Conservation (phyloP, 352 stramenopile genomes). For the Globisporangium solare region DNA sequence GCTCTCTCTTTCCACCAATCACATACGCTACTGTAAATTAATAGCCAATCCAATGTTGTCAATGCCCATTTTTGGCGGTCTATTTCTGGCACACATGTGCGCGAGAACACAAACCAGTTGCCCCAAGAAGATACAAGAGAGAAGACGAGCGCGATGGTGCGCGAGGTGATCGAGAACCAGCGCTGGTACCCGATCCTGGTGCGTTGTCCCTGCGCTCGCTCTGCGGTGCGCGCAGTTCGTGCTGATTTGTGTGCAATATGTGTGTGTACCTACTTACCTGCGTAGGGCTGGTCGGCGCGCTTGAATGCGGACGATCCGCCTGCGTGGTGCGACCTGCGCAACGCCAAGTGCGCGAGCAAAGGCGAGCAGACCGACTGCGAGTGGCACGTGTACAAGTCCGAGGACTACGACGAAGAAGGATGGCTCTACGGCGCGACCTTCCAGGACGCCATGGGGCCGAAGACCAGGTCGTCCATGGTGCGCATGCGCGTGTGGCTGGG, state of each 20-base stretch:
- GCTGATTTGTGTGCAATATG: background rate
- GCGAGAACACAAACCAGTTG: no score
- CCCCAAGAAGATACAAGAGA: slow-evolving; percentile 1
- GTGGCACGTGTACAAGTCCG: slow-evolving; percentile 78
- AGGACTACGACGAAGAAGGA: slow-evolving; percentile 83
- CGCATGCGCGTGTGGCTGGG: slow-evolving; percentile 83
- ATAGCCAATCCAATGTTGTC: background rate
- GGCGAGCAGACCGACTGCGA: slow-evolving; percentile 55
- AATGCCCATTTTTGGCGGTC: no score
- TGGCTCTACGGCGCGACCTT: slow-evolving; percentile 81
- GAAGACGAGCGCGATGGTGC: slow-evolving; percentile 20
- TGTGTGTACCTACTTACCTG: slow-evolving; percentile 1
- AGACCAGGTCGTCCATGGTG: slow-evolving; percentile 58
- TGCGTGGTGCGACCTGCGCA: slow-evolving; percentile 50
- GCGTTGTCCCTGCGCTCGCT: slow-evolving; percentile 11
- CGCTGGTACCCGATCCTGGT: slow-evolving; percentile 80
- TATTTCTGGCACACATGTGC: no score
- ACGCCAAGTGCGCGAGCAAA: slow-evolving; percentile 37
- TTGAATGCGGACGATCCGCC: slow-evolving; percentile 69
- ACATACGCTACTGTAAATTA: background rate
- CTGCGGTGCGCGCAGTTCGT: background rate
- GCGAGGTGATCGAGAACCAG: slow-evolving; percentile 86
- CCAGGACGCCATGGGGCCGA: slow-evolving; percentile 51
- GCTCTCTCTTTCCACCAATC: background rate
- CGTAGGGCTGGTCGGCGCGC: slow-evolving; percentile 74